A percentile compares a stretch with the other conserved stretches of the same genome.
These are phyloP conservation scores for Claviceps spartinae DNA, from an alignment of 2,329 filamentous ascomycete species.

Conservation along the genomic window DNA sequence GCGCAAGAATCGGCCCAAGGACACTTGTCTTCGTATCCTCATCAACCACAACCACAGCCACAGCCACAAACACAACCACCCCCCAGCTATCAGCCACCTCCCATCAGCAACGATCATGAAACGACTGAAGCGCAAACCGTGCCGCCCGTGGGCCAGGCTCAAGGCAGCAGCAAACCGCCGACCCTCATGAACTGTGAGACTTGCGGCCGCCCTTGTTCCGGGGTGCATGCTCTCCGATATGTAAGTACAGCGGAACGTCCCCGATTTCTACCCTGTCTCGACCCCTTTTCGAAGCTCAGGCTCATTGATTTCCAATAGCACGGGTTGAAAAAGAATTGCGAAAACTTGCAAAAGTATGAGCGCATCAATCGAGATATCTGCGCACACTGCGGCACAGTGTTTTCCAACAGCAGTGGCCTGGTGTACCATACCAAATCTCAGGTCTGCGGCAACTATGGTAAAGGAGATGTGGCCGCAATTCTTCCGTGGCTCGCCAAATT, in stretches of 20 bases:
- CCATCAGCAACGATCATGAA: background rate
- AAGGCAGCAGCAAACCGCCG: background rate
- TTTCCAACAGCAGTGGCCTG: constrained; percentile 27
- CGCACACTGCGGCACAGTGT: constrained; percentile 29
- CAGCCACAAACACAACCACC: no score
- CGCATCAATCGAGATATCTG: constrained; percentile 24
- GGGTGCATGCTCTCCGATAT: constrained; percentile 15
- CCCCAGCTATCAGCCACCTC: background rate
- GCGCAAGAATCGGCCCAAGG: constrained; percentile 3
- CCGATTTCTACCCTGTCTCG: background rate
- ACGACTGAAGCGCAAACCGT: background rate
- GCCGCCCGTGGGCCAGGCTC: background rate
- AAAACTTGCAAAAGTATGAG: constrained; percentile 6
- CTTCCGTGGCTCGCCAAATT: constrained; percentile 1
- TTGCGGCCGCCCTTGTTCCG: constrained; percentile 24
- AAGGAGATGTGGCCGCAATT: constrained; percentile 4
- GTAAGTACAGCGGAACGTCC: constrained; percentile 13
- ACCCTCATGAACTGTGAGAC: constrained; percentile 13
- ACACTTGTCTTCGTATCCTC: background rate
- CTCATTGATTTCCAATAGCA: constrained; percentile 15
- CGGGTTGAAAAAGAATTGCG: constrained; percentile 14
- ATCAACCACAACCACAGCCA: background rate
- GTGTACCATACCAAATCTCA: constrained; percentile 30
- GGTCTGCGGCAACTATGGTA: constrained; percentile 31
- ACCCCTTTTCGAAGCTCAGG: background rate